A percentile compares a stretch with the other conserved stretches of the same genome.
phyloP scores from a whole-genome alignment of 2,329 filamentous ascomycete species.

The Trichophyton simii region DNA sequence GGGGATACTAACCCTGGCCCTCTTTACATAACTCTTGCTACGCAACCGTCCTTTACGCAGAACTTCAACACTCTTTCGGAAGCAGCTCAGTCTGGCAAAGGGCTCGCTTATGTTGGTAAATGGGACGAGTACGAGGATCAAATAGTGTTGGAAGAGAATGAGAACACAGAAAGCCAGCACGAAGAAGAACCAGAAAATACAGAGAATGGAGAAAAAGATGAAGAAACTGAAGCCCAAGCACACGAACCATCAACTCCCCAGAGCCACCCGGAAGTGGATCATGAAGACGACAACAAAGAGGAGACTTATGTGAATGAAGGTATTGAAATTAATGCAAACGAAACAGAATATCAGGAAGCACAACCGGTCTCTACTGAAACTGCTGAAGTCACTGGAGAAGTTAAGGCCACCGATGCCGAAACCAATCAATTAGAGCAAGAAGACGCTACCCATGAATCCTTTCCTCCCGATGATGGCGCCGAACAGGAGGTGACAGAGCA shows the following conservation, averaged over 20 bases:
- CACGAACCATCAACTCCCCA: constrained; percentile 5
- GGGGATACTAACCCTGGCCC: constrained; percentile 40
- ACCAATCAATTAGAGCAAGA: background rate
- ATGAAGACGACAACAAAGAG: constrained; percentile 17
- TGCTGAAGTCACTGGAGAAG: background rate
- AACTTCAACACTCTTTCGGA: constrained; percentile 41
- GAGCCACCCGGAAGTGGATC: constrained; percentile 17
- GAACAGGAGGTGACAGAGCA: constrained; percentile 3
- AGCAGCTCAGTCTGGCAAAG: constrained; percentile 45
- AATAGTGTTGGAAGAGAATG: background rate
- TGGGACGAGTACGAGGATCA: constrained; percentile 14
- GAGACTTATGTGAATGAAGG: background rate
- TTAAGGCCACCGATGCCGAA: background rate
- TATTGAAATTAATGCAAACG: background rate
- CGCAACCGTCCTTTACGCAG: constrained; percentile 42
- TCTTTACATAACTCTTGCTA: constrained; percentile 46
- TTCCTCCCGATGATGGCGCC: constrained; percentile 7
- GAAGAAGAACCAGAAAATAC: constrained; percentile 5
- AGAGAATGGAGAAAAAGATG: background rate
- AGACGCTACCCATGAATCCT: background rate
- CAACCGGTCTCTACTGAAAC: background rate
- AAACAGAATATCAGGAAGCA: background rate
- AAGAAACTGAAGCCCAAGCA: background rate
- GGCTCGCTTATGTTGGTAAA: constrained; percentile 34
- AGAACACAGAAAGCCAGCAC: background rate